Base-by-base conservation (phyloP, 768 basidiomycete species). In the Mycena rosella region DNA sequence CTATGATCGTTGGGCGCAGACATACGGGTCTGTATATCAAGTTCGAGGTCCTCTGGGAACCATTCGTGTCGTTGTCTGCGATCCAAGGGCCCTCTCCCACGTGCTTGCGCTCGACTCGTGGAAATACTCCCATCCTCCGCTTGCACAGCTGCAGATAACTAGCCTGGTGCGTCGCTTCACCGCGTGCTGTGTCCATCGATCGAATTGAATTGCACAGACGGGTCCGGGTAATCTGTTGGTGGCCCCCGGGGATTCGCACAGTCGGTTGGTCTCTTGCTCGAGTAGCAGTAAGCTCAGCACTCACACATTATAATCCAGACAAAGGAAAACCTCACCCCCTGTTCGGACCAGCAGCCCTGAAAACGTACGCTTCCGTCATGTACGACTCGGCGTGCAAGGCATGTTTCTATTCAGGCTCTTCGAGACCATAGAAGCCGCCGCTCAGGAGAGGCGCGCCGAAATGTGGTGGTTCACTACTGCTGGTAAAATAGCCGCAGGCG, bases 31-130 rank as follows among this genome's bases (percentile, higher is more conserved):
- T 8, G 80, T 74, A 15, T 66, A 27, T 24, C 30, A 18, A 34
- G 32, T 66, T 3, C n/a, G 44, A 1, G 65, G 49, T 8, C 65
- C 65, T 29, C 5, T 83, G 73, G 53, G 54, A 72, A 42, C 40
- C 1, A 59, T 3, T 6, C 63, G 30, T 8, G 56, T 77, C 27
- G 60, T 74, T 26, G 52, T 76, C 10, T 72, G 72, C 27, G 78
- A 76, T 58, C 75, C 73, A 13, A 80, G 77, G 70, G 82, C 81
- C 2, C 59, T 83, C 18, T 72, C 78, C 0, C 81, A 83, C 57
- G 60, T 80, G n/a, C 78, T 71, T 54, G 72, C 75, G 55, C 67
- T 67, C 36, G 82, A 82, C 48, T 74, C 81, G 6, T 77, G 66
- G 57, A 75, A 72, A 3, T 82, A 82, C 44, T 58, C 68, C 26